phyloP scores from a whole-genome alignment of 345 rosid species.

The Syzygium jambos region DNA sequence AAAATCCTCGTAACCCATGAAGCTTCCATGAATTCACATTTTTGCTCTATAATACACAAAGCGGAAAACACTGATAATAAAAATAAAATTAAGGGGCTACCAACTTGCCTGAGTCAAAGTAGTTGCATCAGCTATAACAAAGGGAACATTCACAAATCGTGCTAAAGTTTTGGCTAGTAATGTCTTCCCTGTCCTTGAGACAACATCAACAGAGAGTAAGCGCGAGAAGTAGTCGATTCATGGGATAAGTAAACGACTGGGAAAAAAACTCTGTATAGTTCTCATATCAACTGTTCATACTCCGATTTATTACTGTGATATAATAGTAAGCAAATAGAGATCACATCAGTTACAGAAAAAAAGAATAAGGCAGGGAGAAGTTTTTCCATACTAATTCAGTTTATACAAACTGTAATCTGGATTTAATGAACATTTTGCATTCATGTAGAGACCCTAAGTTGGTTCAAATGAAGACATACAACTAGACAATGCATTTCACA shows the following conservation, averaged over 20 bases:
- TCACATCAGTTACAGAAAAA: not conserved
- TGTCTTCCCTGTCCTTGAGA: slow-evolving; percentile 93
- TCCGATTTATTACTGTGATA: not conserved
- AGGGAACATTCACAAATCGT: slow-evolving; percentile 43
- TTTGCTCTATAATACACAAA: not conserved
- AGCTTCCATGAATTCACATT: not conserved
- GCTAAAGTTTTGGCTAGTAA: slow-evolving; percentile 46
- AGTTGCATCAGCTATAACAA: slow-evolving; percentile 41
- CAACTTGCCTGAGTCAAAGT: slow-evolving; percentile 42
- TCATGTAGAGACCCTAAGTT: not conserved
- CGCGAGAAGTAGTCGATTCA: slow-evolving; percentile 15
- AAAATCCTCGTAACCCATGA: not conserved
- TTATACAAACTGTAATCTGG: not conserved
- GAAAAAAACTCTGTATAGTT: not conserved
- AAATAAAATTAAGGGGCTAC: not conserved
- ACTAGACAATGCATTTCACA: not conserved
- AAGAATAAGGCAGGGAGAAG: not conserved
- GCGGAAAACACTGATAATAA: not conserved
- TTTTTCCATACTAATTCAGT: not conserved
- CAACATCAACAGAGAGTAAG: slow-evolving; percentile 25
- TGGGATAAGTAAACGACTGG: not conserved
- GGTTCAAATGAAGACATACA: not conserved
- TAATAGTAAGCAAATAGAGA: not conserved
- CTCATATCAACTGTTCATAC: not conserved
- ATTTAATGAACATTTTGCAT: not conserved